Evolutionary conservation across 2,329 filamentous ascomycete genomes (phyloP), one percentile per base, ranked within the genome.

Genomic region (Drechslera avenae): DNA sequence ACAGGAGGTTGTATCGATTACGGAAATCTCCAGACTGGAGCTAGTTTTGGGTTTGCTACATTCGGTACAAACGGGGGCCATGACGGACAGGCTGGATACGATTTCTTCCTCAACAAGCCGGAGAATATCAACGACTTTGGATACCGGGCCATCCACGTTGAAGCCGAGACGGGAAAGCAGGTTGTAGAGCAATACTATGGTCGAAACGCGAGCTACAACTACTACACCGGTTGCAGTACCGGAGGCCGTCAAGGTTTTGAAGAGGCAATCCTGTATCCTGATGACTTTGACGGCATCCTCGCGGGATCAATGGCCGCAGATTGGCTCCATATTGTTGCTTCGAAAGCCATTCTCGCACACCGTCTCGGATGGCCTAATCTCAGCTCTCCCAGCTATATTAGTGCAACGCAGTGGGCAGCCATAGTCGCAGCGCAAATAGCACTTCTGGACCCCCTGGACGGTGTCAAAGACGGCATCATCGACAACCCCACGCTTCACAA

Each of bases 51-150:
- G 3, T 75, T 75, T 39, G 71, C 74, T 3, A 63, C 67, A 5
- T 69, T 75, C 2, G 66, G 69, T 14, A 67, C 68, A 4, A 75
- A 76, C 50, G 72, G 65, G n/a, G 73, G 74, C 3, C 73, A 76
- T 52, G 72, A 75, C 46, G 73, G 73, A 9, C 71, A 68, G 6
- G 72, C 69, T 3, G 79, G 77, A 10, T 56, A 65, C 14, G 67
- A 75, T 2, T 79, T 80, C 52, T 79, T 80, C 50, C 44, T 54
- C 9, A 68, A 74, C 16, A 76, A 78, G 26, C 67, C 73, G 0
- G 77, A 79, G 17, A 72, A 78, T 2, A 55, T 81, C 1, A 68
- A 70, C 30, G 79, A 81, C 55, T 81, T 79, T 57, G 76, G 75
- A 6, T 79, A 75, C 48, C 69, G 75, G 4, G 72, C 75, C 14